Conservation (phyloP, 108 stramenopile species). For the Skeletonema grethae region DNA sequence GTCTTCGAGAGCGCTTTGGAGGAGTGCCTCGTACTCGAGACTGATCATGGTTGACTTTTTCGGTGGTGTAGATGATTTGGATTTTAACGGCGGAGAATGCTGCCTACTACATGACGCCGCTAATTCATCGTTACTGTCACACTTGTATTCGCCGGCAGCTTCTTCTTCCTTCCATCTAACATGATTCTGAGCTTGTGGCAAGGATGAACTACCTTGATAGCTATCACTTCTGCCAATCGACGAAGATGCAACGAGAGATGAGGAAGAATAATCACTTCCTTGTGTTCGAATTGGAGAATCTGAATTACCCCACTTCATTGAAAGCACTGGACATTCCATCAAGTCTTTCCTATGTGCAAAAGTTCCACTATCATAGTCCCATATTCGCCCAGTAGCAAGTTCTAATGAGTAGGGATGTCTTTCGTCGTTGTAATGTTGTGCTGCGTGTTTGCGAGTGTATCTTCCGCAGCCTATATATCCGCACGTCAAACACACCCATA, state of each 20-base stretch:
- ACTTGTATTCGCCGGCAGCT: neutral
- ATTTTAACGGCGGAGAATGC: neutral
- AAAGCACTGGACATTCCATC: conserved; percentile 70
- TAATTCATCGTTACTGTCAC: conserved; percentile 9
- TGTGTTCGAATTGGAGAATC: conserved; percentile 1
- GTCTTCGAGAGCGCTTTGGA: conserved; percentile 90
- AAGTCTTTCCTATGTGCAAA: conserved; percentile 91
- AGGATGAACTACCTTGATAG: conserved; percentile 10
- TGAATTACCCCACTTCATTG: conserved; percentile 32
- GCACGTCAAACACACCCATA: conserved; percentile 97
- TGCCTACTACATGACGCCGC: conserved; percentile 12
- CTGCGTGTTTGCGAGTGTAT: conserved; percentile 87
- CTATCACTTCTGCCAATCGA: neutral
- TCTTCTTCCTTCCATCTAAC: conserved; percentile 13
- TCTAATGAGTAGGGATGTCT: conserved; percentile 94
- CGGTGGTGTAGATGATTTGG: conserved; percentile 36
- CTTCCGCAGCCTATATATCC: conserved; percentile 96
- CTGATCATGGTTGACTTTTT: conserved; percentile 87
- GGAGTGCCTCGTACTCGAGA: conserved; percentile 85
- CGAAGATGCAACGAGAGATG: conserved; percentile 19
- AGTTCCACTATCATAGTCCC: conserved; percentile 87
- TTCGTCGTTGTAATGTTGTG: conserved; percentile 75
- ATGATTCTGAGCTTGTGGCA: conserved; percentile 8
- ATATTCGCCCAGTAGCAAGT: conserved; percentile 92
- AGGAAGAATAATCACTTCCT: conserved; percentile 6